These are phyloP conservation scores for Ustulina deusta DNA, from an alignment of 2,329 filamentous ascomycete genomes.

Conservation along the genomic window DNA sequence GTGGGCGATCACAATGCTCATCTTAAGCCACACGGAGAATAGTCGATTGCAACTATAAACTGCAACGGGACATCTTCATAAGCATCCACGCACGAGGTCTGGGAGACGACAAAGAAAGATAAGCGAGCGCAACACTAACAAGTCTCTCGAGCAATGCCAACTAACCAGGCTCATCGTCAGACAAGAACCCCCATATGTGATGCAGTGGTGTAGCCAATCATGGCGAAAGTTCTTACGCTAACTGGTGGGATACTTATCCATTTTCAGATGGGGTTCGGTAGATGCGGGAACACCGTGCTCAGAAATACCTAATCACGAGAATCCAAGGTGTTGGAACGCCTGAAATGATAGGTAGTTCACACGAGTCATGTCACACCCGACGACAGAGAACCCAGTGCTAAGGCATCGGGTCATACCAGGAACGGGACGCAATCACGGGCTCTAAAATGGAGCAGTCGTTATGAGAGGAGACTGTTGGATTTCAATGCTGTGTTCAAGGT, in stretches of 20 bases:
- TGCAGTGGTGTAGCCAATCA: constrained; percentile 24
- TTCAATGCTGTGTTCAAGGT: constrained; percentile 23
- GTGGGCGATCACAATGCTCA: constrained; percentile 27
- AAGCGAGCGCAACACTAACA: constrained; percentile 28
- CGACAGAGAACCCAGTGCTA: constrained; percentile 8
- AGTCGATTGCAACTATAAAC: constrained; percentile 14
- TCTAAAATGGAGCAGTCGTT: constrained; percentile 18
- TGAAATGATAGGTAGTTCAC: constrained; percentile 29
- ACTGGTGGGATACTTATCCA: background rate
- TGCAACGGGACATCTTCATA: background rate
- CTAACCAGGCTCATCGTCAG: constrained; percentile 9
- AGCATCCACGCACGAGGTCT: constrained; percentile 23
- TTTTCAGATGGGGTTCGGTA: constrained; percentile 21
- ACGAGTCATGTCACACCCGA: constrained; percentile 20
- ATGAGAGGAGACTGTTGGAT: background rate
- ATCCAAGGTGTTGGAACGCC: constrained; percentile 31
- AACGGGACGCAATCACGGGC: constrained; percentile 25
- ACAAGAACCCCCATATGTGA: constrained; percentile 10
- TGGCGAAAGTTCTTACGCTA: constrained; percentile 28
- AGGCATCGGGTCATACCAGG: constrained; percentile 22
- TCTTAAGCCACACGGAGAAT: constrained; percentile 30
- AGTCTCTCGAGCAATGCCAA: constrained; percentile 6
- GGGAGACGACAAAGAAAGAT: constrained; percentile 11
- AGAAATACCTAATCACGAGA: constrained; percentile 25
- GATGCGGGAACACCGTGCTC: constrained; percentile 34